Evolutionary conservation across 176 grass and related monocot genomes (phyloP).

Genomic region (Themeda triandra): DNA sequence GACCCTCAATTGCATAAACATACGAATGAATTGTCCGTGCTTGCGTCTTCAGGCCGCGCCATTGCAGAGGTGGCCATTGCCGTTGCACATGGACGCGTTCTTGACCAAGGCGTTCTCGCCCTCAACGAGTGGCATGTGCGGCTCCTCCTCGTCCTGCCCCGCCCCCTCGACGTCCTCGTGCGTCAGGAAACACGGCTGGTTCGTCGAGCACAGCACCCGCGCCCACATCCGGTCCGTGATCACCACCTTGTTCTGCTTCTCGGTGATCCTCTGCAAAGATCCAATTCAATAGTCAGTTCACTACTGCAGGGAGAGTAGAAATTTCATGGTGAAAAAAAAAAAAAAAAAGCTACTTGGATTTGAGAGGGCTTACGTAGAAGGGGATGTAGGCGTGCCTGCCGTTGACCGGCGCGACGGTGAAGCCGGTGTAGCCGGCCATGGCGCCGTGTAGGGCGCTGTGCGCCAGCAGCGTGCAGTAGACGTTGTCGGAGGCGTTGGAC

Average conservation of each 20-base stretch:
- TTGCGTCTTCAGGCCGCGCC: no score
- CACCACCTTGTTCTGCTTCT: background rate
- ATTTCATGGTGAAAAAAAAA: no score
- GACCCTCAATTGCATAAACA: background rate
- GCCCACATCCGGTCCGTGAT: background rate
- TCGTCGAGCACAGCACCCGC: background rate
- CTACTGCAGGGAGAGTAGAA: no score
- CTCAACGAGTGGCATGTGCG: background rate
- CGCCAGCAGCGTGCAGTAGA: conserved; percentile 81
- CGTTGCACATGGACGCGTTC: background rate
- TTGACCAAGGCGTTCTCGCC: background rate
- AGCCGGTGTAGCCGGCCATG: conserved; percentile 88
- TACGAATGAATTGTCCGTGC: background rate
- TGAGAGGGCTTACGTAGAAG: conserved; percentile 54
- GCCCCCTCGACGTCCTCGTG: background rate
- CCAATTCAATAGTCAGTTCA: background rate
- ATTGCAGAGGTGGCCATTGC: background rate
- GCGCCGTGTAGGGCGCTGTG: conserved; percentile 89
- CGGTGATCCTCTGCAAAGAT: background rate
- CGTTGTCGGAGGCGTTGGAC: conserved; percentile 76
- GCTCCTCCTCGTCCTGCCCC: background rate
- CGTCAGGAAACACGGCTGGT: background rate
- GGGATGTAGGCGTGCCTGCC: conserved; percentile 82
- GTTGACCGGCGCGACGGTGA: conserved; percentile 75
- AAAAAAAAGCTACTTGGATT: no score